Base-by-base conservation (phyloP, 352 stramenopile genomes). In the Phytopythium helicoides region DNA sequence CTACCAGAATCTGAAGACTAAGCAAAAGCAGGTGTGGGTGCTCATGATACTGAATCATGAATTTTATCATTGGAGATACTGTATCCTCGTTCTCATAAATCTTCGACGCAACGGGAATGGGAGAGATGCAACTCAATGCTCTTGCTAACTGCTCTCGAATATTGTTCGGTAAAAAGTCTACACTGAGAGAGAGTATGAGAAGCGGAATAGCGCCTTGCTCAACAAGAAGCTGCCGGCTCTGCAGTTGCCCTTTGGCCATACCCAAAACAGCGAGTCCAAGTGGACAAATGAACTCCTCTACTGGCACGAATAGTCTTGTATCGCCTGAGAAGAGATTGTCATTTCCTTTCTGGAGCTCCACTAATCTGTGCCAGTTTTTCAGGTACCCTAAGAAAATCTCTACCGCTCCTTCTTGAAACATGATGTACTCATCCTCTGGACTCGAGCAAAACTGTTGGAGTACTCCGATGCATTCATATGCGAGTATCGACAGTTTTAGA, bases 1-100 rank as follows among this genome's bases (percentile, higher is more conserved):
- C 73, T 4, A 77, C 65, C 16, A 87, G 65, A n/a, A 66, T 62
- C n/a, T 62, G 62, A 1, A 89, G 56, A 12, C 68, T 65, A 3
- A 64, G 36, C 0, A 84, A 26, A 14, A 86, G 42, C n/a, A 89
- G 42, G 14, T 68, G 53, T 0, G 49, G 22, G 1, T 62, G 31
- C 11, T 66, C 48, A 2, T 35, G 47, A 21, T 53, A 33, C 34
- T 53, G 47, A 16, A 53, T 53, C 47, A 42, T 65, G 31, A 84
- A 81, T 16, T 66, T 68, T 39, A 89, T 77, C 1, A 92, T 47
- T 12, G 68, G 72, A 26, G 66, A 54, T 8, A 89, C 68, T n/a
- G 83, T 49, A 26, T 87, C 66, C 15, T 70, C 47, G 3, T 22
- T 40, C 22, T 82, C 68, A 36, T 84, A 69, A 44, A 56, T 55